phyloP scores from a whole-genome alignment of 2,329 filamentous ascomycete species.

The Periconia sp. region DNA sequence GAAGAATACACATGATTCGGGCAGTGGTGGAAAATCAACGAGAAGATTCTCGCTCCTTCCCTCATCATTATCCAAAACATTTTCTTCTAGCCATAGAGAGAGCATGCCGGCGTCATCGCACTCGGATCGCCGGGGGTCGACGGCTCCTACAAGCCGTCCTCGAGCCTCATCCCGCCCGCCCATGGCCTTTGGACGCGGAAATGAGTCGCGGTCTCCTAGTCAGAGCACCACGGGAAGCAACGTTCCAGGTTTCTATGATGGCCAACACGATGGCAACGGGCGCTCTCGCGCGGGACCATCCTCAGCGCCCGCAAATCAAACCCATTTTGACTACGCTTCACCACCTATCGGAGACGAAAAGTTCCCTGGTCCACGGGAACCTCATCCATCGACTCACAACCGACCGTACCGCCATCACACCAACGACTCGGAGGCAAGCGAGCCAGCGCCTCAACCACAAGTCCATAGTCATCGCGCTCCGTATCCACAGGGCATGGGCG shows the following conservation, averaged over 20 bases:
- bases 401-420: conserved; percentile 35
- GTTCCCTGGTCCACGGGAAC: conserved; percentile 39
- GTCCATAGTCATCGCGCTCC: conserved; percentile 33
- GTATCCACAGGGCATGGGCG: conserved; percentile 50
- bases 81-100: conserved; percentile 47
- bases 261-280: conserved; percentile 39
- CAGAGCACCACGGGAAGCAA: conserved; percentile 53
- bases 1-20: conserved; percentile 50
- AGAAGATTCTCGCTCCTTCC: conserved; percentile 59
- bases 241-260: conserved; percentile 52
- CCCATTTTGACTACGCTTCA: conserved; percentile 38
- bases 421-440: conserved; percentile 45
- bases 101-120: conserved; percentile 38
- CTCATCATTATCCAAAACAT: conserved; percentile 54
- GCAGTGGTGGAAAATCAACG: conserved; percentile 47
- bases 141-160: conserved; percentile 25
- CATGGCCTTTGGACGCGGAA: conserved; percentile 52
- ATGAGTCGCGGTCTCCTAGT: conserved; percentile 50
- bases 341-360: conserved; percentile 42
- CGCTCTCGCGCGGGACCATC: conserved; percentile 35
- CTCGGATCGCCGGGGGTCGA: conserved; percentile 42
- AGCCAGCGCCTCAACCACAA: conserved; percentile 28
- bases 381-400: conserved; percentile 34
- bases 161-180: conserved; percentile 41
- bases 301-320: conserved; percentile 44